These are phyloP conservation scores for Salinomyces thailandicus DNA, from an alignment of 2,329 filamentous ascomycete species.

Conservation along the genomic window DNA sequence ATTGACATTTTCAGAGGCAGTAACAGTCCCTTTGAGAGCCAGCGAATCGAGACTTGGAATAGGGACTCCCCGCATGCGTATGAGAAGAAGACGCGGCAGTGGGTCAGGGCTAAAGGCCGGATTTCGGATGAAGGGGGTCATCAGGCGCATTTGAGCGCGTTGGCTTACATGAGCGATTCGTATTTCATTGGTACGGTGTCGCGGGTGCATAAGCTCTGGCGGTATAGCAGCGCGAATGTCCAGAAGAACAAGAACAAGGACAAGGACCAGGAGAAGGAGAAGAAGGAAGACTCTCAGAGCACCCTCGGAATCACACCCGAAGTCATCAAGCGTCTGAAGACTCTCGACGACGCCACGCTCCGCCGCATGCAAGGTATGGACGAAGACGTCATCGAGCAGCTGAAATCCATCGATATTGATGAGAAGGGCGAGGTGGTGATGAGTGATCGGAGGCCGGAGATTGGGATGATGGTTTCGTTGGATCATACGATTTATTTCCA, in stretches of 20 bases:
- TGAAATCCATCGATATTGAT: slow-evolving; percentile 31
- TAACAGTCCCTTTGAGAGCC: slow-evolving; percentile 48
- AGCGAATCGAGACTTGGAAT: slow-evolving; percentile 47
- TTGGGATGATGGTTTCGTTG: slow-evolving; percentile 78
- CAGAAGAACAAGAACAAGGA: background rate
- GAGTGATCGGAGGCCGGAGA: slow-evolving; percentile 44
- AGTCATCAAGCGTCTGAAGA: slow-evolving; percentile 34
- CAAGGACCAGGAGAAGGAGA: background rate
- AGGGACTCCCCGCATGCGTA: slow-evolving; percentile 45
- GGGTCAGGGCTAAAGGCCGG: slow-evolving; percentile 62
- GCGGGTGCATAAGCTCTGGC: slow-evolving; percentile 69
- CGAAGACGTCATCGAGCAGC: slow-evolving; percentile 43
- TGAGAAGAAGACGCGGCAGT: slow-evolving; percentile 54
- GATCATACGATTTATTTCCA: slow-evolving; percentile 58
- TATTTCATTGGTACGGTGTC: slow-evolving; percentile 88
- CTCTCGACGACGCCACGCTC: slow-evolving; percentile 35
- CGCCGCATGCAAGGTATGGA: slow-evolving; percentile 34
- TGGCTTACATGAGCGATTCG: slow-evolving; percentile 87
- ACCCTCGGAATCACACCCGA: slow-evolving; percentile 27
- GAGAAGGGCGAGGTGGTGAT: slow-evolving; percentile 32
- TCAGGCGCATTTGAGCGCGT: slow-evolving; percentile 70
- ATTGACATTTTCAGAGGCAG: slow-evolving; percentile 21
- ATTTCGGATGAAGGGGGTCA: slow-evolving; percentile 66
- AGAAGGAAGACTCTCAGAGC: too few relatives aligned
- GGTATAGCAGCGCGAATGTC: slow-evolving; percentile 42